phyloP scores from a whole-genome alignment of 2,329 filamentous ascomycete species.

The Lecanicillium sp. region DNA sequence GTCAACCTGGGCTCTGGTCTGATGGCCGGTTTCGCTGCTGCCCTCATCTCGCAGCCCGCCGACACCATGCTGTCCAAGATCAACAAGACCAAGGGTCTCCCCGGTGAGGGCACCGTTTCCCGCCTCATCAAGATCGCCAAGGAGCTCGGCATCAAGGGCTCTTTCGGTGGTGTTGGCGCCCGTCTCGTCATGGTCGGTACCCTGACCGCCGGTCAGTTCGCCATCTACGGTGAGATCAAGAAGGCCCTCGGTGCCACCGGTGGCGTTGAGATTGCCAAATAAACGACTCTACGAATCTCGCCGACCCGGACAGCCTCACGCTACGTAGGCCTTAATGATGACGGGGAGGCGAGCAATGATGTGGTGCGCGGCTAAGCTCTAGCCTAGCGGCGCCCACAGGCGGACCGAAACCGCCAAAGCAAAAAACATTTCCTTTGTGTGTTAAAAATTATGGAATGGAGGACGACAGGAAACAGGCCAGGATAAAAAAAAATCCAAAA shows the following conservation, averaged over 20 bases:
- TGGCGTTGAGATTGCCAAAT: conserved; percentile 65
- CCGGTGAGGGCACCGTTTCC: conserved; percentile 75
- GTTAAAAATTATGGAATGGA: conserved; percentile 10
- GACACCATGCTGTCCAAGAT: conserved; percentile 95
- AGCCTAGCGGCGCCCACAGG: conserved; percentile 1
- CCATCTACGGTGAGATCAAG: conserved; percentile 77
- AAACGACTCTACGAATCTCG: conserved; percentile 19
- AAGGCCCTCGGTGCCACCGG: conserved; percentile 63
- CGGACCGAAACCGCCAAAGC: conserved; percentile 5
- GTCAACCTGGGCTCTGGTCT: conserved; percentile 64
- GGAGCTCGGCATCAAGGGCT: conserved; percentile 75
- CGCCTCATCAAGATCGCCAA: conserved; percentile 83
- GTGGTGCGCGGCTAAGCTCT: too few relatives aligned
- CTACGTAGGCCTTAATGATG: neutral
- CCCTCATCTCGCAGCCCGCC: conserved; percentile 80
- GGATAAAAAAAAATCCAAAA: conserved; percentile 2
- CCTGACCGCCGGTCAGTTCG: conserved; percentile 75
- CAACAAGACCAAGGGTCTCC: conserved; percentile 87
- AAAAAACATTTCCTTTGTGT: conserved; percentile 13
- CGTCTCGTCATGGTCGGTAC: conserved; percentile 60
- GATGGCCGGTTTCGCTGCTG: conserved; percentile 69
- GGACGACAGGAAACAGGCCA: conserved; percentile 10
- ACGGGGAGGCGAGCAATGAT: neutral
- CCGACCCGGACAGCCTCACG: neutral
- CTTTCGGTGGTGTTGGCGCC: conserved; percentile 75